Percentiles rank a stretch among this genome's conserved stretches.
Evolutionary conservation across 495 filamentous ascomycete genomes (phyloP).

Genomic region (Penicillium coffeae): DNA sequence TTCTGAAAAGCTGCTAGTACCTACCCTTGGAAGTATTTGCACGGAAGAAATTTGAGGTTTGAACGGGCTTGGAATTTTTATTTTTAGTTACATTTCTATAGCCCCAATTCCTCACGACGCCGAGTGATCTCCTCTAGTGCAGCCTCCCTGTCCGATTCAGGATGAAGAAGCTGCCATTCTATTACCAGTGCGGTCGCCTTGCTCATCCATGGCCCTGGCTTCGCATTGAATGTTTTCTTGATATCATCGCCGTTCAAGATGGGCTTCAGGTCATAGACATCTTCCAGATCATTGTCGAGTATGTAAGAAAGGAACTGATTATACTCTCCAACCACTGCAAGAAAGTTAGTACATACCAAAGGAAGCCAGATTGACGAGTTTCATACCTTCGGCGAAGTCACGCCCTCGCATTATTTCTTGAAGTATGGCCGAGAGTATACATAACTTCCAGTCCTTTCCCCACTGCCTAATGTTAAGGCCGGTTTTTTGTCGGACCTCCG

Average conservation of each 20-base stretch:
- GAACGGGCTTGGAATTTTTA: too few species aligned
- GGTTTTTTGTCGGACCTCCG: constrained; percentile 49
- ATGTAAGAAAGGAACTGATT: constrained; percentile 44
- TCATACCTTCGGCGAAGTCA: constrained; percentile 32
- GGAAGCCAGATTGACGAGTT: background rate
- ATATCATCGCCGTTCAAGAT: constrained; percentile 66
- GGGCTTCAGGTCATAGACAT: constrained; percentile 49
- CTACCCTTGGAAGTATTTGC: too few species aligned
- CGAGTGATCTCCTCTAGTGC: constrained; percentile 62
- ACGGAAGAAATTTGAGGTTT: background rate
- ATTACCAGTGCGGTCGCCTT: constrained; percentile 66
- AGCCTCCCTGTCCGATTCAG: constrained; percentile 55
- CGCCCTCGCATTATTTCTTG: constrained; percentile 53
- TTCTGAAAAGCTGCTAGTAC: too few species aligned
- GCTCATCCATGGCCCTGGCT: constrained; percentile 75
- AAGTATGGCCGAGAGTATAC: constrained; percentile 66
- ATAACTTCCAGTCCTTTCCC: constrained; percentile 71
- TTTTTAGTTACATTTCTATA: constrained; percentile 16
- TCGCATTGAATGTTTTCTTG: constrained; percentile 52
- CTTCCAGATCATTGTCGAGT: constrained; percentile 35
- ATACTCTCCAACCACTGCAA: constrained; percentile 38
- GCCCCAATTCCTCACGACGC: constrained; percentile 54
- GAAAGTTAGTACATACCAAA: constrained; percentile 11
- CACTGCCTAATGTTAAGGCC: constrained; percentile 78
- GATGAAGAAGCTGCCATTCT: constrained; percentile 83